Evolutionary conservation across 164 flowering plant species (phyloP).

Genomic region (Annona cherimola): DNA sequence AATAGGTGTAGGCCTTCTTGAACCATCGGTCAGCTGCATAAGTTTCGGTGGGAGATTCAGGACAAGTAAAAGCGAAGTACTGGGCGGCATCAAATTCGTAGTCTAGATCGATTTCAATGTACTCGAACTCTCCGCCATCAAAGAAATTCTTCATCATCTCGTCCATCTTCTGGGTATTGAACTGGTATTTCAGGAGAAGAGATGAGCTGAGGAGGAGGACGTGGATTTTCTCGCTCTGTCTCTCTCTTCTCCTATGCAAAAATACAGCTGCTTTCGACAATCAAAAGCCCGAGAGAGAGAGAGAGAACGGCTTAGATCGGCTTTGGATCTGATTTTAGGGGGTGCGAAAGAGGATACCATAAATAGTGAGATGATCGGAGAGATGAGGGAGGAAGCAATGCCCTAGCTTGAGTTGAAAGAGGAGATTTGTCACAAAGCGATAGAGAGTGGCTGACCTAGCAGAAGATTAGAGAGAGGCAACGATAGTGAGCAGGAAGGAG

Average conservation of each 20-base stretch:
- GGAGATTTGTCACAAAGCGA: no score
- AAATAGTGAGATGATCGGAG: no score
- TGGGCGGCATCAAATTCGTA: conserved; percentile 82
- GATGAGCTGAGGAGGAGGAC: not conserved
- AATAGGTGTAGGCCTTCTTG: conserved; percentile 51
- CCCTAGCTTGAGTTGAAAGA: no score
- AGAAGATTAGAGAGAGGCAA: no score
- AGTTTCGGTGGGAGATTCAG: conserved; percentile 49
- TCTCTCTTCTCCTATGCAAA: not conserved
- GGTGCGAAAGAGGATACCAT: no score
- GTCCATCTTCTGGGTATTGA: conserved; percentile 27
- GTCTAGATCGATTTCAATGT: conserved; percentile 57
- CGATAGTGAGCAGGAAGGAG: no score
- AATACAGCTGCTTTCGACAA: not conserved
- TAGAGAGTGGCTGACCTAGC: no score
- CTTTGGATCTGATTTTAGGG: not conserved
- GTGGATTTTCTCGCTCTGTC: not conserved
- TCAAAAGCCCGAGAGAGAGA: not conserved
- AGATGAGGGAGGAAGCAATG: no score
- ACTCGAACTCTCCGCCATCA: conserved; percentile 24
- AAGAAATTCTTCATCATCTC: conserved; percentile 45
- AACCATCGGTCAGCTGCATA: conserved; percentile 72
- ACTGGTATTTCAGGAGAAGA: conserved; percentile 1
- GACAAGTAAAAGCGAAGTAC: conserved; percentile 60
- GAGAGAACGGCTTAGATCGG: not conserved